Conservation (phyloP, 345 rosid species). For the Hibiscus trionum region DNA sequence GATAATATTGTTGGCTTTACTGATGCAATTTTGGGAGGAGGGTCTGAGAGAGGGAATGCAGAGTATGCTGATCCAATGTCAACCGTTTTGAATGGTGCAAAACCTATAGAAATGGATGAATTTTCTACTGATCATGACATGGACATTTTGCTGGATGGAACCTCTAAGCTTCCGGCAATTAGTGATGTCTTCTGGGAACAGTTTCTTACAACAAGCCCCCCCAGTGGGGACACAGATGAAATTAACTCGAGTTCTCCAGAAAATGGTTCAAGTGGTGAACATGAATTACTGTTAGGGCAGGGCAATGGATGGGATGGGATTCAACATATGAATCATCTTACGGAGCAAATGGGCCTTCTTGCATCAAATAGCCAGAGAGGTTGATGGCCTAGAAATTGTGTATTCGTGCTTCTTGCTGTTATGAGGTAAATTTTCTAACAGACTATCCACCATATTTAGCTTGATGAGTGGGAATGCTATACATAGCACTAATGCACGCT, state of each 20-base stretch:
- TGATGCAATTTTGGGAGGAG: constrained; percentile 32
- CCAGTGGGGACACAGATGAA: constrained; percentile 46
- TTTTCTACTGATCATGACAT: constrained; percentile 37
- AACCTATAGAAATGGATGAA: constrained; percentile 26
- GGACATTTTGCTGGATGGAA: constrained; percentile 37
- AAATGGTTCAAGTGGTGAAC: constrained; percentile 24
- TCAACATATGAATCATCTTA: constrained; percentile 48
- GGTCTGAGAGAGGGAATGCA: constrained; percentile 24
- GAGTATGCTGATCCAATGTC: constrained; percentile 39
- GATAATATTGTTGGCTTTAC: constrained; percentile 31
- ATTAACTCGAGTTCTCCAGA: constrained; percentile 37
- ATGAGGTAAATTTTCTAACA: constrained; percentile 19
- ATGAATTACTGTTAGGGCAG: constrained; percentile 19
- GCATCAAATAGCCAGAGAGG: constrained; percentile 32
- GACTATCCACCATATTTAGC: neutral
- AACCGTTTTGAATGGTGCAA: constrained; percentile 28
- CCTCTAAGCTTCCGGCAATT: constrained; percentile 49
- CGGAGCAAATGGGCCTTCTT: constrained; percentile 72
- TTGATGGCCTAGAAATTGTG: constrained; percentile 21
- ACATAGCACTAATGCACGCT: no score
- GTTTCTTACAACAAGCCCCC: constrained; percentile 41
- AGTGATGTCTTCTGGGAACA: constrained; percentile 66
- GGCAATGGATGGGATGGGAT: constrained; percentile 37
- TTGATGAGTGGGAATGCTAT: no score
- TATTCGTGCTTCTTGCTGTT: neutral